phyloP scores from a whole-genome alignment of 345 rosid genomes.

The Arabidopsis arenosa region DNA sequence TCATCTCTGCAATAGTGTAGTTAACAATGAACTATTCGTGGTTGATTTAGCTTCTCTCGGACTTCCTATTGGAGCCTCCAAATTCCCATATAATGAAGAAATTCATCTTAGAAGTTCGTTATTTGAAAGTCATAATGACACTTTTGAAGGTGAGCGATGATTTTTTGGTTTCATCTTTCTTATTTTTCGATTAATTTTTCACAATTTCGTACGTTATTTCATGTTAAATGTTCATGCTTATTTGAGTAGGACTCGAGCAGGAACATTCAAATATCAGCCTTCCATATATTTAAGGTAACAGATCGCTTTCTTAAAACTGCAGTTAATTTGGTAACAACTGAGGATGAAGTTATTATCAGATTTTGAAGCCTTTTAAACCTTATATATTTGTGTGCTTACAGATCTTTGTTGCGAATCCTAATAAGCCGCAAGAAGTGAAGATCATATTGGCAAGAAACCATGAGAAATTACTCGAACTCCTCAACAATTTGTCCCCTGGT shows the following conservation, averaged over 20 bases:
- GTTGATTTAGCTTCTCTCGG: constrained; percentile 80
- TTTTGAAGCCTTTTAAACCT: not conserved
- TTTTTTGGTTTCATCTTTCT: constrained; percentile 16
- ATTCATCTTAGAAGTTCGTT: constrained; percentile 84
- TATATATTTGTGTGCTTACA: constrained; percentile 31
- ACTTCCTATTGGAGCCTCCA: constrained; percentile 88
- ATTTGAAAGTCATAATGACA: constrained; percentile 93
- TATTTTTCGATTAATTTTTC: not conserved
- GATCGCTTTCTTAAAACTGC: not conserved
- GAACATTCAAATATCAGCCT: constrained; percentile 89
- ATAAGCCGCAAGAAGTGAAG: constrained; percentile 86
- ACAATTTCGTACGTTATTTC: constrained; percentile 23
- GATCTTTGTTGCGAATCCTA: constrained; percentile 98
- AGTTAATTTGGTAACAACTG: constrained; percentile 5
- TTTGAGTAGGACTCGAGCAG: constrained; percentile 86
- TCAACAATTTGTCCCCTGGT: constrained; percentile 69
- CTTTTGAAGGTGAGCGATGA: constrained; percentile 66
- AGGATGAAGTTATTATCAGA: constrained; percentile 26
- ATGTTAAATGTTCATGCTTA: constrained; percentile 23
- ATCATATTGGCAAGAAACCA: constrained; percentile 85
- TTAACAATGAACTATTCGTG: constrained; percentile 36
- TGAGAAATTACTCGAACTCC: constrained; percentile 71
- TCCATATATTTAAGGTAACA: constrained; percentile 92
- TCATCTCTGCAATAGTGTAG: not conserved
- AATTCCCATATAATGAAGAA: constrained; percentile 92